Base-by-base conservation (phyloP, 2,329 filamentous ascomycete genomes). In the Chaetoscypha palmicola region DNA sequence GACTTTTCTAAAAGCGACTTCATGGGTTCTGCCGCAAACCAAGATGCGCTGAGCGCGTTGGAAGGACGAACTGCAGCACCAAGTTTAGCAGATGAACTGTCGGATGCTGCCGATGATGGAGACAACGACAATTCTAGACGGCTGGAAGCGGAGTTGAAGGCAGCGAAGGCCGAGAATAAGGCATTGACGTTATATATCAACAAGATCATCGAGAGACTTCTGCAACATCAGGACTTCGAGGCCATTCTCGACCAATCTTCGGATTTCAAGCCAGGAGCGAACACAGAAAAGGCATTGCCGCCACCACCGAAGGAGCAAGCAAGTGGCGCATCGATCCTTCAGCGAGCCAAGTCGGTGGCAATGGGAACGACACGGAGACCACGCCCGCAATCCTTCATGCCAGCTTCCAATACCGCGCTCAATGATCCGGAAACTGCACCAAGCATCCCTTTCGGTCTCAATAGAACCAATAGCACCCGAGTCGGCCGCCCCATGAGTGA, bases 121-220 rank as follows among this genome's bases (percentile, higher is more conserved):
- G 80, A 85, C 49, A 67, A 69, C 52, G 76, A 80, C 43, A 68
- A 67, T 36, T 73, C 77, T 53, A 82, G 82, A 57, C 79, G 79
- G 41, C 71, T 92, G 10, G 90, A 96, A 62, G 67, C 73, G 9
- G 91, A 97, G 58, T 66, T 92, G 54, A 88, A 85, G 65, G 74
- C 77, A 7, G 71, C 87, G 56, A 91, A 86, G 68, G 91, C 95
- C 63, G 83, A 95, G 70, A 97, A 98, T 72, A 97, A 97, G 71
- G 92, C 92, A 22, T 73, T 98, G 56, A 94, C 89, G 19, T 73
- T 97, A 53, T 98, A 98, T 70, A 96, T 98, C 71, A 95, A 97
- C 76, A 94, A 92, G 69, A 97, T 98, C 64, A 95, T 98, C 63
- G 92, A 92, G 64, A 85, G 92, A 45, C 78, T 98, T 34, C 76